These are phyloP conservation scores for Fraxinus americana DNA, from an alignment of 257 asterid species.

Conservation along the genomic window DNA sequence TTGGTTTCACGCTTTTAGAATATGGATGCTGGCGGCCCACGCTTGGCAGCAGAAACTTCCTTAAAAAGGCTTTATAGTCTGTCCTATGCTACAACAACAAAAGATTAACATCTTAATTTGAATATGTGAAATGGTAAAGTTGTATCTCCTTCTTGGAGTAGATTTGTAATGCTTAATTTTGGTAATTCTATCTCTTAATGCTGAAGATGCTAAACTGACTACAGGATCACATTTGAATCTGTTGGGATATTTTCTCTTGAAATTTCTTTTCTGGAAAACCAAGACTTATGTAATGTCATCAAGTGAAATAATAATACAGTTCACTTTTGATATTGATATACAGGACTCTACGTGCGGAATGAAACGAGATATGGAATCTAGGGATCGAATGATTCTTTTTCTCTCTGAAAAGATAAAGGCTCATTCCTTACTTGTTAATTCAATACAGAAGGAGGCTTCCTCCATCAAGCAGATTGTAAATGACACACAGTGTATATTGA, in stretches of 20 bases:
- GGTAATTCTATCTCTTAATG: not conserved
- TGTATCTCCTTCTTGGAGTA: too few relatives aligned
- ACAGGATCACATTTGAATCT: not conserved
- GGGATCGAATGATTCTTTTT: constrained; percentile 35
- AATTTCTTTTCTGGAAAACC: not conserved
- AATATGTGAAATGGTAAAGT: too few relatives aligned
- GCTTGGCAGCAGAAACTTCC: too few relatives aligned
- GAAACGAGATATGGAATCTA: constrained; percentile 39
- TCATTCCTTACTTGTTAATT: constrained; percentile 30
- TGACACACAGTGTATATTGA: constrained; percentile 29
- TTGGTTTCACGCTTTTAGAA: too few relatives aligned
- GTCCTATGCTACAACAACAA: too few relatives aligned
- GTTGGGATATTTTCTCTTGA: not conserved
- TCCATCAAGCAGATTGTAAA: constrained; percentile 39
- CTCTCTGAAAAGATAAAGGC: constrained; percentile 41
- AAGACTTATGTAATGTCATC: not conserved
- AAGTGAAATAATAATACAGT: not conserved
- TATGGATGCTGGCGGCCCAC: too few relatives aligned
- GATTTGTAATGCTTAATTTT: too few relatives aligned
- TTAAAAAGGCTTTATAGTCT: too few relatives aligned
- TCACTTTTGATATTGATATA: constrained; percentile 5
- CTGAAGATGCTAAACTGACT: not conserved
- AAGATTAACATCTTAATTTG: too few relatives aligned
- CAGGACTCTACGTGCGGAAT: constrained; percentile 43
- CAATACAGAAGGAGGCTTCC: constrained; percentile 44